These are phyloP conservation scores for Neodidymelliopsis sp. DNA, from an alignment of 2,329 filamentous ascomycete species.

Conservation along the genomic window DNA sequence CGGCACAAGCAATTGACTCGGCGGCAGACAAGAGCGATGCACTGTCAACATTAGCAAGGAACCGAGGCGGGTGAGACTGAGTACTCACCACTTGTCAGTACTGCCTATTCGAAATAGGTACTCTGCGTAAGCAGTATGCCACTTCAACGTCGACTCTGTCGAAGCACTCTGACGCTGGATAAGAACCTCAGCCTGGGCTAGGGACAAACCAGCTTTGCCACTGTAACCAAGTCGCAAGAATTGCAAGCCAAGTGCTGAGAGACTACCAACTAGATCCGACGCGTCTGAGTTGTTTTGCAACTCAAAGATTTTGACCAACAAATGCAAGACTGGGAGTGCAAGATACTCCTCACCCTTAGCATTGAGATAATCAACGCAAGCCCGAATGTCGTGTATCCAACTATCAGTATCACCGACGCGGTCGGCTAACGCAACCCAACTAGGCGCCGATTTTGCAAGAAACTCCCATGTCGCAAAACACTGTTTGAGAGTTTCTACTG, in stretches of 20 bases:
- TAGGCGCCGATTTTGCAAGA: conserved; percentile 41
- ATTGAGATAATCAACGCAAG: conserved; percentile 64
- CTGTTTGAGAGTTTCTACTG: conserved; percentile 34
- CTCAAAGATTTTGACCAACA: conserved; percentile 58
- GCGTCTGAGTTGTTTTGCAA: conserved; percentile 48
- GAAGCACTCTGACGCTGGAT: conserved; percentile 51
- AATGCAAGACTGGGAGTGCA: conserved; percentile 57
- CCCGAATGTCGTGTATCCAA: conserved; percentile 61
- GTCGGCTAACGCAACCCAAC: conserved; percentile 51
- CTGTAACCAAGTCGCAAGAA: conserved; percentile 68
- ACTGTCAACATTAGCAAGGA: conserved; percentile 32
- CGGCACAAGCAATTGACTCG: conserved; percentile 36
- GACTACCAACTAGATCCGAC: conserved; percentile 52
- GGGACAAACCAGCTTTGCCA: conserved; percentile 62
- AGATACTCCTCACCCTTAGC: conserved; percentile 63
- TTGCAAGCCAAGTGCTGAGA: conserved; percentile 60
- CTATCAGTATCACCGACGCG: conserved; percentile 60
- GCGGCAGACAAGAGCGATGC: conserved; percentile 39
- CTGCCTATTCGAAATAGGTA: conserved; percentile 74
- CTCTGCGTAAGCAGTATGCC: conserved; percentile 77
- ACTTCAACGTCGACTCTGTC: conserved; percentile 59
- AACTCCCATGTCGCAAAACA: conserved; percentile 50
- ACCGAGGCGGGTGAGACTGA: neutral
- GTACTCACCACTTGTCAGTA: conserved; percentile 62
- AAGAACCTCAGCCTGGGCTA: conserved; percentile 66